Evolutionary conservation across 1,139 yeast species (phyloP), one percentile per base, ranked within the genome.

Genomic region (Candida sojae): DNA sequence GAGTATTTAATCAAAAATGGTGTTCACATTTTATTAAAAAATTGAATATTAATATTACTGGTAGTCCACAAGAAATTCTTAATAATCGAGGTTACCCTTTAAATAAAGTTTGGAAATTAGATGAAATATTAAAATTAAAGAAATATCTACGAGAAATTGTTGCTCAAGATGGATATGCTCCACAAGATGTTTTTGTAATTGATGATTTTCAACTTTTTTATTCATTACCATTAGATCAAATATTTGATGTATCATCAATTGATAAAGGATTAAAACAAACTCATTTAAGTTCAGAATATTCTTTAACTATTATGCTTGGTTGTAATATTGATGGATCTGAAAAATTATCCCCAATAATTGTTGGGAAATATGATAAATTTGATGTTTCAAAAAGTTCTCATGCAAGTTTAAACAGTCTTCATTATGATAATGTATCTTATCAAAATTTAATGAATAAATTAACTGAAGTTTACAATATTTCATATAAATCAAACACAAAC

Each of bases 1-100:
- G 88, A 2, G 74, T 82, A 9, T 84, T 84, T 59, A 79, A 79
- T 44, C 83, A 81, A 52, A 82, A 83, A 55, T 84, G 89, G 89
- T 81, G 87, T 50, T 73, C 77, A 28, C 82, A 80, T 54, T 83
- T 83, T 56, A 63, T 81, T 36, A 70, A 79, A 43, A 79, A 77
- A 56, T 72, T 83, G 57, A 80, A 82, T 54, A 75, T 82, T 23
- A 76, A 80, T 55, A 63, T 82, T 21, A 63, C 71, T 2, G 82
- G 82, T 6, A 60, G 74, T 13, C 73, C 70, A 23, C 67, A 64
- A n/a, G 83, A 80, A 50, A 62, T 75, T 10, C 61, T 64, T 4
- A 46, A 54, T 6, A 71, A 71, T 48, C 63, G 66, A 7, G 70
- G 67, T 2, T 59, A 68, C 43, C 75, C 73, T 40, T 70, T 82